phyloP scores from a whole-genome alignment of 345 rosid species.

The Psidium friedrichsthalianum region DNA sequence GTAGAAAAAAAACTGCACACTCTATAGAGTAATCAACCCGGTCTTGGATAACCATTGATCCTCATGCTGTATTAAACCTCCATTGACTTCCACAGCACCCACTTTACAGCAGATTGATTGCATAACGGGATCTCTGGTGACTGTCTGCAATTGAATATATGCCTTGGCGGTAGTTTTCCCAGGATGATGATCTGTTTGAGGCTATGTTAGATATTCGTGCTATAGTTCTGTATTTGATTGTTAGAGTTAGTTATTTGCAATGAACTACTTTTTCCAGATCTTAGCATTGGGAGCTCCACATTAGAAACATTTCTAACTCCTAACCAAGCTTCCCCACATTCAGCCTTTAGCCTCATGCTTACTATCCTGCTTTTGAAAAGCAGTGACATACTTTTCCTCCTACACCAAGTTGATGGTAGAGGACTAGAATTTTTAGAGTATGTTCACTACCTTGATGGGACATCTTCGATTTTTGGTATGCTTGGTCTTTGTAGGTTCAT shows the following conservation, averaged over 20 bases:
- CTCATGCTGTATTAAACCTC: not conserved
- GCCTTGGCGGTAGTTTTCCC: not conserved
- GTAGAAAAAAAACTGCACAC: not conserved
- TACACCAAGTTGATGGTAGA: not conserved
- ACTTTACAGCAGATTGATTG: not conserved
- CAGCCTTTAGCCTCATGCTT: not conserved
- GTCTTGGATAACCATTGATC: not conserved
- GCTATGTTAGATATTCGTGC: not conserved
- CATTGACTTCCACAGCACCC: not conserved
- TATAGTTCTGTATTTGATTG: not conserved
- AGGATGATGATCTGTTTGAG: not conserved
- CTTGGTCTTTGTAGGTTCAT: not conserved
- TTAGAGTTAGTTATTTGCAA: not conserved
- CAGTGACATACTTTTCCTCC: not conserved
- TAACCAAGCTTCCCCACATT: not conserved
- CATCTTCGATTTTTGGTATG: not conserved
- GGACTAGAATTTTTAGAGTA: not conserved
- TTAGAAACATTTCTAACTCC: not conserved
- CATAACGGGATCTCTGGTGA: not conserved
- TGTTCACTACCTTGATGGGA: not conserved
- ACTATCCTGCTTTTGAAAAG: not conserved
- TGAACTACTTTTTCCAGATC: not conserved
- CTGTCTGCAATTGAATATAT: not conserved
- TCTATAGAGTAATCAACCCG: not conserved
- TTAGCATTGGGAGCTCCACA: not conserved